Evolutionary conservation across 2,329 filamentous ascomycete species (phyloP), one percentile per base, ranked within the genome.

Genomic region (Colletotrichum abscissum): DNA sequence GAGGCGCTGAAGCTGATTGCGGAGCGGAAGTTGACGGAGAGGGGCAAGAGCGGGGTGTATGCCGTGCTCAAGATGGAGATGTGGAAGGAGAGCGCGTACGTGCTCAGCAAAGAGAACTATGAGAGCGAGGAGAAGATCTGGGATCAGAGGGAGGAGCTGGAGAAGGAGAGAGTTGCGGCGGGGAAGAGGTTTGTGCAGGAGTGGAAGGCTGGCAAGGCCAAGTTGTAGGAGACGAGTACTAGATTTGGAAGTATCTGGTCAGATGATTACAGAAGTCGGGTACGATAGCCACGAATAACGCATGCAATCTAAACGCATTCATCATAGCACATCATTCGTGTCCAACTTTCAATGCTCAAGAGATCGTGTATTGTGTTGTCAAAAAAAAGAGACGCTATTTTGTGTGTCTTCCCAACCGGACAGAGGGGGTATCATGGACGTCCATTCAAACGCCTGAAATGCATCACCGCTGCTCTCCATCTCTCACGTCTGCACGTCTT

Each of bases 61-160:
- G 92, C 92, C 3, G 79, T 87, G 67, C 83, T 97, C 80, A 96
- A 95, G 86, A 84, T 87, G 74, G 94, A 95, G 83, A 92, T 96
- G 90, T 95, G 92, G 81, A 86, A 90, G 26, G 90, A 93, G 79
- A 88, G 90, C 7, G 80, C 95, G 42, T 87, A 81, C 19, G 84
- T 90, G 77, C 80, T 95, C 76, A 88, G 88, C 69, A 84, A 84
- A 3, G 85, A 88, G 69, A 83, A 83, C 33, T 84, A 87, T 76
- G 89, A 86, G 35, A 80, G 78, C 42, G 85, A 87, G 74, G 87
- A 91, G 78, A 84, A 84, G 77, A 82, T 86, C 64, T 88, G 87
- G 77, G 84, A 85, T 58, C 80, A 81, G 75, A 81, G 78, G 62
- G 86, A 85, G 72, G 80, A 81, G 4, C 84, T 84, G 76, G 82